Base-by-base conservation (phyloP, 192 early-diverging fungal genomes). In the Phycomyces nitens region DNA sequence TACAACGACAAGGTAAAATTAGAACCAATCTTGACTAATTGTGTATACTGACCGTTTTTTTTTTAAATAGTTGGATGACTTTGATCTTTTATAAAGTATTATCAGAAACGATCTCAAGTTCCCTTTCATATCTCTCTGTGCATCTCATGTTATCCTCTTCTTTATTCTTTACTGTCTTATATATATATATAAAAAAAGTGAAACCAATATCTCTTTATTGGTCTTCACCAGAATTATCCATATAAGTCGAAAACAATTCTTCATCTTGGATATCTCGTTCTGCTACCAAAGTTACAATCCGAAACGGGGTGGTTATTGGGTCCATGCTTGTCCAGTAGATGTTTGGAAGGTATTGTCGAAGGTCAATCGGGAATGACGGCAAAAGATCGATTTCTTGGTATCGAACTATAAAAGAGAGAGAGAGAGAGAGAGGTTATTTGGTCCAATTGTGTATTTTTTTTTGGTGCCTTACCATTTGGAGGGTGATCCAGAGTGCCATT, bases 1-100 rank as follows among this genome's bases (percentile, higher is more conserved):
- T 92, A 92, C 80, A 92, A 91, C 74, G 90, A 92, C 82, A 89
- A 91, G 79, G 83, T 88, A 71, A 68, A 40, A 23, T 14, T 52
- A 67, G 15, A 44, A 34, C 38, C n/a, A n/a, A n/a, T n/a, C n/a
- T n/a, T n/a, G n/a, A n/a, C n/a, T n/a, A n/a, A n/a, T n/a, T n/a
- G n/a, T n/a, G n/a, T n/a, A n/a, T n/a, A n/a, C n/a, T n/a, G n/a
- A n/a, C n/a, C n/a, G n/a, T 64, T 56, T 14, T 14, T 0, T 39
- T 52, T 40, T 44, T 20, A 56, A 62, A 27, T 78, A 90, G 88
- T 79, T 94, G 47, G 91, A 94, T 69, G 93, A 94, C 65, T 94
- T 89, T 72, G 93, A 93, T 69, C 80, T 94, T 59, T 75, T 94
- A 66, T 93, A 86, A 80, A 60, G 11, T 2, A 47, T 7, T 7